Percentiles rank a stretch among this genome's conserved stretches.
phyloP scores from a whole-genome alignment of 331 rosid species.

The Spiraea crenata region DNA sequence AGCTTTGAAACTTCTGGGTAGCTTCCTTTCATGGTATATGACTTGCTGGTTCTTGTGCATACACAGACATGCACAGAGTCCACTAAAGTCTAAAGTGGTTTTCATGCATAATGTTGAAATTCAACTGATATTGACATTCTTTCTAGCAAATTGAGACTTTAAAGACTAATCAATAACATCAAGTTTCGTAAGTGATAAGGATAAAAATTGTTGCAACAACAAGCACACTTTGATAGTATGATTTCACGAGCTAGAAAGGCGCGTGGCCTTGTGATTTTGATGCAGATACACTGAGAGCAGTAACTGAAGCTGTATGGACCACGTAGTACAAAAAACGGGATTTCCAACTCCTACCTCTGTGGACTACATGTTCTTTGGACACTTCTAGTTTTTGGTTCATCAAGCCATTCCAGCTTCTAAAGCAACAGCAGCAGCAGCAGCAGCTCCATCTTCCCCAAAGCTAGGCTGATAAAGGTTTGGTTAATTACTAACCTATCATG shows the following conservation, averaged over 20 bases:
- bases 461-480: slow-evolving; percentile 6
- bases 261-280: not conserved
- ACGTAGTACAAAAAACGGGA: not conserved
- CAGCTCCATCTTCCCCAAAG: slow-evolving; percentile 9
- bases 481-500: not conserved
- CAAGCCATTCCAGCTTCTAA: not conserved
- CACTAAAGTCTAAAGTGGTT: too few relatives aligned
- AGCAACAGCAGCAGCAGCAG: not conserved
- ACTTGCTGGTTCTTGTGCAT: not conserved
- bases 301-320: not conserved
- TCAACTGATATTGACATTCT: too few relatives aligned
- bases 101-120: too few relatives aligned
- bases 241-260: not conserved
- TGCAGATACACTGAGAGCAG: not conserved
- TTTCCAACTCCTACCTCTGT: not conserved
- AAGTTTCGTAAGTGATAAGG: too few relatives aligned
- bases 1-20: slow-evolving; percentile 30
- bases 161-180: too few relatives aligned
- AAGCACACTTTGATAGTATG: too few relatives aligned
- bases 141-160: too few relatives aligned
- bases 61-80: too few relatives aligned
- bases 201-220: too few relatives aligned
- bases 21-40: not conserved
- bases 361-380: not conserved
- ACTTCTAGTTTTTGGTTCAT: slow-evolving; percentile 8